A percentile compares a stretch with the other conserved stretches of the same genome.
Evolutionary conservation across 2,329 filamentous ascomycete species (phyloP).

Genomic region (Colletotrichum coccodes): DNA sequence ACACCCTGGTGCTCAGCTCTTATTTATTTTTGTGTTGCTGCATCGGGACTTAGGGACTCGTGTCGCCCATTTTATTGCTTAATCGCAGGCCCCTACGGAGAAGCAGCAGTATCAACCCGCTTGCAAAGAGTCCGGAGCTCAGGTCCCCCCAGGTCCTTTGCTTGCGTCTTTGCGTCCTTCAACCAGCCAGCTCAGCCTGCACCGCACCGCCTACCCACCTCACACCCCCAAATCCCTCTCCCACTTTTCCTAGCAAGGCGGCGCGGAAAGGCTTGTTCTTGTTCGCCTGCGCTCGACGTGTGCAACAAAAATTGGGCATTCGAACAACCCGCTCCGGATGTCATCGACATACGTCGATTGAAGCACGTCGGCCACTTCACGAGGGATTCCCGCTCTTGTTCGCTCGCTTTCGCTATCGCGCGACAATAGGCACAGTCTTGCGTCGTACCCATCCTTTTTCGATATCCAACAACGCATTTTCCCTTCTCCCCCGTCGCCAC

Average conservation of each 20-base stretch:
- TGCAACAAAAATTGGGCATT: constrained; percentile 28
- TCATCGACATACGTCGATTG: constrained; percentile 16
- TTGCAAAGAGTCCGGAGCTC: neutral
- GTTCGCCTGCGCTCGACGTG: constrained; percentile 28
- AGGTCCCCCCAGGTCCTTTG: constrained; percentile 4
- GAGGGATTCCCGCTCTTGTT: constrained; percentile 9
- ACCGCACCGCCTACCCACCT: constrained; percentile 5
- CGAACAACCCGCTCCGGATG: constrained; percentile 9
- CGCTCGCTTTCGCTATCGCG: constrained; percentile 29
- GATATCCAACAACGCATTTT: constrained; percentile 16
- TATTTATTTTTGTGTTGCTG: neutral
- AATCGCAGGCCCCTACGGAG: neutral
- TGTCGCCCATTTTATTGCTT: neutral
- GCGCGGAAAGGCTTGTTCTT: constrained; percentile 32
- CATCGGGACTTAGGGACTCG: neutral
- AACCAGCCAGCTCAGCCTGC: neutral
- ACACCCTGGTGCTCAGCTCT: constrained; percentile 4
- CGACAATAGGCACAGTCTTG: constrained; percentile 15
- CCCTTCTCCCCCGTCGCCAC: constrained; percentile 20
- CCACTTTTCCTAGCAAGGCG: constrained; percentile 19
- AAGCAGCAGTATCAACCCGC: neutral
- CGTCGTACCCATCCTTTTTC: constrained; percentile 11
- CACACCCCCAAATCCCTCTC: constrained; percentile 13
- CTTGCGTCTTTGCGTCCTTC: neutral
- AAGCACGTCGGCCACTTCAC: constrained; percentile 20